Evolutionary conservation across 495 filamentous ascomycete species (phyloP).

Genomic region (Aspergillus hancockii): DNA sequence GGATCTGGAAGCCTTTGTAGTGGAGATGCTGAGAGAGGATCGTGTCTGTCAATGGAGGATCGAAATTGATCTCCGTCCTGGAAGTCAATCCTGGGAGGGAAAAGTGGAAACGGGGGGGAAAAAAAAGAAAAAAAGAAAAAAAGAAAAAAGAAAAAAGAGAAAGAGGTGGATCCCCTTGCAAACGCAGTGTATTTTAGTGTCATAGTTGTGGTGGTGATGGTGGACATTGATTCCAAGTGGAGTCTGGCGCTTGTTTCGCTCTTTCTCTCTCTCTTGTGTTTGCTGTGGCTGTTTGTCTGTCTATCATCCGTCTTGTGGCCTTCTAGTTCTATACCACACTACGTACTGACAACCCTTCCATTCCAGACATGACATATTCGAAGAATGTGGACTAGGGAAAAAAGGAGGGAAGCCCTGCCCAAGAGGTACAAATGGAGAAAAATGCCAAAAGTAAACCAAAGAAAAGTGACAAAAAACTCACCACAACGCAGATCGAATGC

Average conservation of each 20-base stretch:
- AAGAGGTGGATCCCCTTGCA: slow-evolving; percentile 5
- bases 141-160: slow-evolving; percentile 3
- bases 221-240: neutral
- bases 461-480: neutral
- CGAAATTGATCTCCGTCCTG: slow-evolving; percentile 19
- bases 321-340: neutral
- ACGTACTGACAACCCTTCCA: neutral
- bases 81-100: slow-evolving; percentile 14
- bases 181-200: neutral
- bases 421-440: neutral
- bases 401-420: neutral
- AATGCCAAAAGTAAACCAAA: slow-evolving; percentile 1
- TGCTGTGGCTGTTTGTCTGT: slow-evolving; percentile 1
- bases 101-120: slow-evolving; percentile 1
- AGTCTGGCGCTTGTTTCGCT: neutral
- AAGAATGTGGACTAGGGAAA: neutral
- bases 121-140: slow-evolving; percentile 6
- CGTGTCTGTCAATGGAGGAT: slow-evolving; percentile 13
- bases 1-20: slow-evolving; percentile 13
- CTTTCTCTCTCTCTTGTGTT: slow-evolving; percentile 1
- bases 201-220: neutral
- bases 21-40: slow-evolving; percentile 14
- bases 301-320: neutral
- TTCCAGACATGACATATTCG: slow-evolving; percentile 4
- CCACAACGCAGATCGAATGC: slow-evolving; percentile 8